Evolutionary conservation across 2,329 filamentous ascomycete genomes (phyloP).

Genomic region (Talaromyces islandicus): DNA sequence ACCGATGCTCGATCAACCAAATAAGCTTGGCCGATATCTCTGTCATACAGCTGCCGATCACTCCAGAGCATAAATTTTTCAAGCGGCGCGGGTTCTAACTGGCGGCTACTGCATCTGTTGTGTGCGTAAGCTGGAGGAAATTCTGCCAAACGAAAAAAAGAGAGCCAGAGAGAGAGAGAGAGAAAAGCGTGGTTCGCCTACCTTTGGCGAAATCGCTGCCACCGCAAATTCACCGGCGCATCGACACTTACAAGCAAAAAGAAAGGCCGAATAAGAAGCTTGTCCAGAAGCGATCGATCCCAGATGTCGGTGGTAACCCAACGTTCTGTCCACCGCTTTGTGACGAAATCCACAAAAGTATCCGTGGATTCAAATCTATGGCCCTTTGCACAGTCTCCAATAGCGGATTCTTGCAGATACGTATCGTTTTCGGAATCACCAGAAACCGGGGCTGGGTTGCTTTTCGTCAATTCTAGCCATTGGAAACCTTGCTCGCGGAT

Average conservation of each 20-base stretch:
- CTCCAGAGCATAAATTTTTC: constrained; percentile 56
- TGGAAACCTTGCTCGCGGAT: constrained; percentile 78
- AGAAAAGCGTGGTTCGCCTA: constrained; percentile 16
- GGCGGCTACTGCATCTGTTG: constrained; percentile 42
- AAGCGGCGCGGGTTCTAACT: constrained; percentile 47
- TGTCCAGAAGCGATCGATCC: constrained; percentile 66
- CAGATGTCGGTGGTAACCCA: constrained; percentile 85
- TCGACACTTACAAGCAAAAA: constrained; percentile 91
- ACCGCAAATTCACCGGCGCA: constrained; percentile 77
- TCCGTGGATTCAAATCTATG: constrained; percentile 57
- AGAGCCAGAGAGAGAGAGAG: neutral
- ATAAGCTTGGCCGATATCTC: constrained; percentile 60
- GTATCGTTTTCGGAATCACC: constrained; percentile 23
- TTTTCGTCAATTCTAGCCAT: constrained; percentile 55
- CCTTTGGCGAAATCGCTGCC: constrained; percentile 66
- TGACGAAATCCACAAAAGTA: constrained; percentile 76
- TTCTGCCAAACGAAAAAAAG: constrained; percentile 35
- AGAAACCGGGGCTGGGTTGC: constrained; percentile 16
- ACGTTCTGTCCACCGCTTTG: constrained; percentile 70
- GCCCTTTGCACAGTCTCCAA: constrained; percentile 15
- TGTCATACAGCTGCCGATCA: constrained; percentile 70
- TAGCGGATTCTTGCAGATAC: constrained; percentile 20
- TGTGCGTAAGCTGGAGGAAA: constrained; percentile 26
- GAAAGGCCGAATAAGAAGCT: constrained; percentile 74
- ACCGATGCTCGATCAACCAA: constrained; percentile 77